These are phyloP conservation scores for Ramalina intermedia DNA, from an alignment of 495 filamentous ascomycete species.

Conservation along the genomic window DNA sequence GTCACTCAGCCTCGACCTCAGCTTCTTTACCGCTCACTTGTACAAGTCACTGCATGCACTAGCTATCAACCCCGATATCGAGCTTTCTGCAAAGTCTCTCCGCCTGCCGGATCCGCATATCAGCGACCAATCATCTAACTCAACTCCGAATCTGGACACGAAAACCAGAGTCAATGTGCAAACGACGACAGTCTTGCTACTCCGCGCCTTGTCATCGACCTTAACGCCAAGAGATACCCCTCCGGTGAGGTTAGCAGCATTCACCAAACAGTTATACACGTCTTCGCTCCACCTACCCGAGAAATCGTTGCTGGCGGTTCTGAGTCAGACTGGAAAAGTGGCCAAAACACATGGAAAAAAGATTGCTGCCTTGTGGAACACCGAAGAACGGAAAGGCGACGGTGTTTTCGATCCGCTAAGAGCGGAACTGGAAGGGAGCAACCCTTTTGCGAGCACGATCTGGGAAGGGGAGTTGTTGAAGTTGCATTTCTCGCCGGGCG, in stretches of 20 bases:
- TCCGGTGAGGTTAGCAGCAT: conserved; percentile 70
- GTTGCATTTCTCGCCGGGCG: conserved; percentile 74
- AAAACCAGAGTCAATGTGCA: conserved; percentile 74
- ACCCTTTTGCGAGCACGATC: conserved; percentile 76
- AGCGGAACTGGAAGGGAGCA: conserved; percentile 57
- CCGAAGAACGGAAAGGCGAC: conserved; percentile 82
- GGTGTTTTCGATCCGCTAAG: conserved; percentile 44
- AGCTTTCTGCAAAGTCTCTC: conserved; percentile 63
- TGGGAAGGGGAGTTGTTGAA: conserved; percentile 88
- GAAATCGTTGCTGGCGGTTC: conserved; percentile 64
- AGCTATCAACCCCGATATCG: conserved; percentile 70
- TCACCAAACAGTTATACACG: conserved; percentile 82
- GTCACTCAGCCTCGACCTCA: conserved; percentile 69
- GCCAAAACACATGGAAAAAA: conserved; percentile 55
- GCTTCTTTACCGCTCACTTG: conserved; percentile 87
- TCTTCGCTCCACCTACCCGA: conserved; percentile 74
- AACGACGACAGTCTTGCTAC: conserved; percentile 78
- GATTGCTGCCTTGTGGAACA: conserved; percentile 61
- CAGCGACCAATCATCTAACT: conserved; percentile 11
- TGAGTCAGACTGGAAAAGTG: conserved; percentile 61
- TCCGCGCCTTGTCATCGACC: conserved; percentile 66
- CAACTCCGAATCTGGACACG: conserved; percentile 2
- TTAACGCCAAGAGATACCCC: conserved; percentile 57
- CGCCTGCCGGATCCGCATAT: conserved; percentile 62
- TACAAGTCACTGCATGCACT: conserved; percentile 69